Conservation (phyloP, 345 rosid genomes). For the Excoecaria agallocha region DNA sequence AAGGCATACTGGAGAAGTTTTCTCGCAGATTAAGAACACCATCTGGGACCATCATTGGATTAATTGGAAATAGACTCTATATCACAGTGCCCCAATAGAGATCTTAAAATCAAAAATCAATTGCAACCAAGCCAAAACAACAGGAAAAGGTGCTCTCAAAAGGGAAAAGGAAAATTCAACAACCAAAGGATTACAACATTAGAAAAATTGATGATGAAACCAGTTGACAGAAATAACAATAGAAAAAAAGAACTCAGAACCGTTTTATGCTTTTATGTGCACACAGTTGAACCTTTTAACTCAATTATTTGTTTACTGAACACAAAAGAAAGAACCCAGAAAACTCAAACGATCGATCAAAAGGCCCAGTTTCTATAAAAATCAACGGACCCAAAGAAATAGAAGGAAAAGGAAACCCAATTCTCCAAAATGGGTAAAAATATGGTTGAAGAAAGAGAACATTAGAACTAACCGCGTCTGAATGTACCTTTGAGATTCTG, state of each 20-base stretch:
- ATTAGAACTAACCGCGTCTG: background rate
- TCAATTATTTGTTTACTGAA: background rate
- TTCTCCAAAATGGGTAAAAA: background rate
- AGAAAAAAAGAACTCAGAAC: background rate
- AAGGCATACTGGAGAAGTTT: conserved; percentile 26
- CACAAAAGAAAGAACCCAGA: background rate
- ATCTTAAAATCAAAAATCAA: background rate
- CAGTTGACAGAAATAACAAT: background rate
- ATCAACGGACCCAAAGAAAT: background rate
- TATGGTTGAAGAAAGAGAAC: background rate
- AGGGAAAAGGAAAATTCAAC: background rate
- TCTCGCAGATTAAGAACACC: conserved; percentile 20
- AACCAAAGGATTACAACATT: background rate
- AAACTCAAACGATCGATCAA: background rate
- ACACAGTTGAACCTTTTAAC: background rate
- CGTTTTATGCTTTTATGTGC: too few species aligned
- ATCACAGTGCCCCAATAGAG: background rate
- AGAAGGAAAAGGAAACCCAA: background rate
- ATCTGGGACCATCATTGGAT: conserved; percentile 13
- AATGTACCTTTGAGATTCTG: background rate
- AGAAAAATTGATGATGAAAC: background rate
- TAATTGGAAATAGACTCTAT: conserved; percentile 1
- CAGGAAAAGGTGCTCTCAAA: background rate
- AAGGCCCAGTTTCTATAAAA: background rate
- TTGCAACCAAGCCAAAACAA: background rate